These are phyloP conservation scores for Penicillium sp. DNA, from an alignment of 2,329 filamentous ascomycete species.

Conservation along the genomic window DNA sequence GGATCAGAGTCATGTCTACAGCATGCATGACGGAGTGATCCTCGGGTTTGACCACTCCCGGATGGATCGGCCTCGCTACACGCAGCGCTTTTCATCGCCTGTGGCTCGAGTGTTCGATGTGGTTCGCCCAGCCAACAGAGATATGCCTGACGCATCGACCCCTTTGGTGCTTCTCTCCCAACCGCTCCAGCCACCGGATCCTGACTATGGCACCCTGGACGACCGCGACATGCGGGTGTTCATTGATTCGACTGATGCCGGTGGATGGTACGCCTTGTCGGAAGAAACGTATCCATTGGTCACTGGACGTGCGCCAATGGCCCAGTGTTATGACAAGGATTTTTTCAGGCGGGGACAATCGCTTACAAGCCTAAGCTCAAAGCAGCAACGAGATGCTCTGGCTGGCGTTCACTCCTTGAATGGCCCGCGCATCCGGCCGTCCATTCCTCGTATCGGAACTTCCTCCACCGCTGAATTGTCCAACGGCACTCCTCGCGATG, in stretches of 20 bases:
- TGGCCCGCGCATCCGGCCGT: constrained; percentile 35
- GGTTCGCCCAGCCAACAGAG: constrained; percentile 63
- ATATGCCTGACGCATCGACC: constrained; percentile 54
- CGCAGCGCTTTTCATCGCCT: constrained; percentile 64
- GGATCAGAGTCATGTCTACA: constrained; percentile 85
- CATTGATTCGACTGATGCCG: constrained; percentile 77
- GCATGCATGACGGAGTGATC: constrained; percentile 74
- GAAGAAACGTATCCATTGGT: constrained; percentile 80
- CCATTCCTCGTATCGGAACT: constrained; percentile 44
- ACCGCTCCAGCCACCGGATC: constrained; percentile 58
- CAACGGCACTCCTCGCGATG: constrained; percentile 38
- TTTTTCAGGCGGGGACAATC: constrained; percentile 39
- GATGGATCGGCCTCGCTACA: constrained; percentile 55
- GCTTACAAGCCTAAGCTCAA: constrained; percentile 34
- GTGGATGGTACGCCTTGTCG: constrained; percentile 91
- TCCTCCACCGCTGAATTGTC: constrained; percentile 31
- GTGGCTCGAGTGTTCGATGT: constrained; percentile 88
- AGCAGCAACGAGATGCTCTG: constrained; percentile 55
- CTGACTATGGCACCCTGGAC: constrained; percentile 40
- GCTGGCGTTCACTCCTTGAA: constrained; percentile 67
- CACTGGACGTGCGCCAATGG: constrained; percentile 59
- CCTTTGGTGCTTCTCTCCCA: constrained; percentile 82
- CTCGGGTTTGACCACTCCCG: constrained; percentile 68
- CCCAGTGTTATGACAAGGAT: constrained; percentile 52
- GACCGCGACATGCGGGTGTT: constrained; percentile 64